These are phyloP conservation scores for Hemileia vastatrix DNA, from an alignment of 1,284 basidiomycete genomes.

Conservation along the genomic window DNA sequence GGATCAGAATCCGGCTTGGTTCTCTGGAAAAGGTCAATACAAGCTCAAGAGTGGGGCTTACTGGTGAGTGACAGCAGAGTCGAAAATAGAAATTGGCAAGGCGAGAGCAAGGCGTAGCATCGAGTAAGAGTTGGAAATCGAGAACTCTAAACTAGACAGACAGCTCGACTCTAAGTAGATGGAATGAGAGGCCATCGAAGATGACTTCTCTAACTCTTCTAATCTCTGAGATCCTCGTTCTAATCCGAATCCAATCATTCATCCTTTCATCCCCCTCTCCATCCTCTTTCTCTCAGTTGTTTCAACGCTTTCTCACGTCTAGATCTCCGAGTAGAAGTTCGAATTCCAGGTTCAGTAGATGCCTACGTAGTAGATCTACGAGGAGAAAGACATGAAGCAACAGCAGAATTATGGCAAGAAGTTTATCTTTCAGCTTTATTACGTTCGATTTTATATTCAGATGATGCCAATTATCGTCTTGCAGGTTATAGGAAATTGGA, in stretches of 20 bases:
- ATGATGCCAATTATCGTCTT: constrained; percentile 41
- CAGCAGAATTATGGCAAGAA: constrained; percentile 44
- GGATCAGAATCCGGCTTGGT: constrained; percentile 39
- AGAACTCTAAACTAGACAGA: not conserved
- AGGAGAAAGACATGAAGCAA: constrained; percentile 39
- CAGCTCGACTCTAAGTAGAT: no score
- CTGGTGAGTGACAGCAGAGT: constrained; percentile 26
- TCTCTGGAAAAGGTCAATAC: constrained; percentile 37
- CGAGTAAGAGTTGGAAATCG: not conserved
- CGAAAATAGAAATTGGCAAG: not conserved
- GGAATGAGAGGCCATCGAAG: no score
- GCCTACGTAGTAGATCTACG: constrained; percentile 41
- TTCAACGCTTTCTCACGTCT: constrained; percentile 43
- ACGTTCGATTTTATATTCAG: constrained; percentile 40
- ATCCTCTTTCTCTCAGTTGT: constrained; percentile 24
- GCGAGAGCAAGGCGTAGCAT: no score
- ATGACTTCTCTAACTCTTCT: no score
- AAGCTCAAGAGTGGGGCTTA: constrained; percentile 42
- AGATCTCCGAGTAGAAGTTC: constrained; percentile 42
- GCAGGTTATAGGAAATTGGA: constrained; percentile 42
- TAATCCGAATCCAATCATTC: no score
- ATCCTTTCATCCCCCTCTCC: not conserved
- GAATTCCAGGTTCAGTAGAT: constrained; percentile 42
- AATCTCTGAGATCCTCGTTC: no score
- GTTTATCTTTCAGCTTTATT: constrained; percentile 42